A percentile compares a stretch with the other conserved stretches of the same genome.
These are phyloP conservation scores for Spinellus fusiger DNA, from an alignment of 192 early-diverging fungal species.

Conservation along the genomic window DNA sequence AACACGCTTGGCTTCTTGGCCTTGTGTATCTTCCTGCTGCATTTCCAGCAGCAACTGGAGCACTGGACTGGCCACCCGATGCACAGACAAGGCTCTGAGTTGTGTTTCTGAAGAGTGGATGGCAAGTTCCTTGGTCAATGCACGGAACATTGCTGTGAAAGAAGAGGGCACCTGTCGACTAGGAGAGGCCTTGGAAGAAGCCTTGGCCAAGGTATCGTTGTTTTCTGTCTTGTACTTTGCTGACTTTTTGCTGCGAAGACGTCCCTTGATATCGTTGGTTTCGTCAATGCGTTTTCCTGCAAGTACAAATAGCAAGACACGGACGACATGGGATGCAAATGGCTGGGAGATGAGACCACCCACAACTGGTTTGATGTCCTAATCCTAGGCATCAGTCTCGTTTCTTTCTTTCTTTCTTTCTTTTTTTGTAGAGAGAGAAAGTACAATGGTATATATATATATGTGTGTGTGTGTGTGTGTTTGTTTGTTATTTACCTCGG, in stretches of 20 bases:
- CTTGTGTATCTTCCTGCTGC: constrained; percentile 29
- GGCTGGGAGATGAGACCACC: constrained; percentile 61
- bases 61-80: constrained; percentile 74
- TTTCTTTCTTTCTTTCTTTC: too few species aligned
- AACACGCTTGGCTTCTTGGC: constrained; percentile 34
- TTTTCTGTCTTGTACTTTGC: constrained; percentile 51
- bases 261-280: constrained; percentile 40
- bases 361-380: constrained; percentile 41
- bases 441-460: background rate
- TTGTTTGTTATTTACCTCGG: constrained; percentile 26
- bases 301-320: constrained; percentile 62
- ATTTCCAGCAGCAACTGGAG: constrained; percentile 51
- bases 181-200: constrained; percentile 21
- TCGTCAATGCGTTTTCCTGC: constrained; percentile 55
- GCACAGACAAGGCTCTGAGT: constrained; percentile 50
- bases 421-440: background rate
- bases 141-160: constrained; percentile 53
- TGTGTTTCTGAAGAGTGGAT: constrained; percentile 42
- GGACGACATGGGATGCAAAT: constrained; percentile 72
- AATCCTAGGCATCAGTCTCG: background rate
- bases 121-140: constrained; percentile 45
- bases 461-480: background rate
- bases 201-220: constrained; percentile 37
- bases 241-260: constrained; percentile 73
- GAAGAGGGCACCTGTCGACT: constrained; percentile 54